Conservation (phyloP, 139 green algal species). For the Chlorella ohadii region DNA sequence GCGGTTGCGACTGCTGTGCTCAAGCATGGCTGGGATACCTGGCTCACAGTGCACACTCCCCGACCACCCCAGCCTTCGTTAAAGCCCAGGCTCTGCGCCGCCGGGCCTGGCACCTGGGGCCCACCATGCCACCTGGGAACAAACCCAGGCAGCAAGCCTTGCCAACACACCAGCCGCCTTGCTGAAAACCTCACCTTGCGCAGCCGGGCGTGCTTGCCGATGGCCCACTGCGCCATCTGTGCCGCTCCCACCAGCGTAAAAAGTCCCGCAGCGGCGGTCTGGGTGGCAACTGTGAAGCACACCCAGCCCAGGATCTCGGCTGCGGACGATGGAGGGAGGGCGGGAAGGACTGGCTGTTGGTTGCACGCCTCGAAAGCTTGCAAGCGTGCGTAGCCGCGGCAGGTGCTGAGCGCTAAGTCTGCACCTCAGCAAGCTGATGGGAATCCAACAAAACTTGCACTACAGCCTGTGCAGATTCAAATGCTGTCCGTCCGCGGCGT, state of each 20-base stretch:
- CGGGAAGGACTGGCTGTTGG: too few species aligned
- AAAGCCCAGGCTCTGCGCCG: not conserved
- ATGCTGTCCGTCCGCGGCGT: too few species aligned
- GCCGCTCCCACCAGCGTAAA: constrained; percentile 85
- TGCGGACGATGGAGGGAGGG: too few species aligned
- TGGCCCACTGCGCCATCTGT: constrained; percentile 93
- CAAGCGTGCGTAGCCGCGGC: too few species aligned
- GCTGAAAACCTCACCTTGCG: constrained; percentile 65
- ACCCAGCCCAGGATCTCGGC: constrained; percentile 92
- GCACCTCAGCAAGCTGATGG: too few species aligned
- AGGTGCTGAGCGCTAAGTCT: too few species aligned
- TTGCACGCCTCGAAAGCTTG: too few species aligned
- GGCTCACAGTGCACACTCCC: too few species aligned
- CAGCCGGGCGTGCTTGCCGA: constrained; percentile 92
- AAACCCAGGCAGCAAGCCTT: too few species aligned
- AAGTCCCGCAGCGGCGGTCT: constrained; percentile 77
- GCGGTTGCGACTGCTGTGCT: not conserved
- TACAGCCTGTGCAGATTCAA: too few species aligned
- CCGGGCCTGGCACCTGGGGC: not conserved
- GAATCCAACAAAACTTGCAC: too few species aligned
- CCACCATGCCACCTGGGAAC: not conserved
- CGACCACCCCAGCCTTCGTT: not conserved
- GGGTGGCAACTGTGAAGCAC: constrained; percentile 86
- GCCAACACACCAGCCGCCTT: not conserved
- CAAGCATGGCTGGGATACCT: too few species aligned